phyloP scores from a whole-genome alignment of 257 asterid genomes.

The Nyctanthes arbortristis region DNA sequence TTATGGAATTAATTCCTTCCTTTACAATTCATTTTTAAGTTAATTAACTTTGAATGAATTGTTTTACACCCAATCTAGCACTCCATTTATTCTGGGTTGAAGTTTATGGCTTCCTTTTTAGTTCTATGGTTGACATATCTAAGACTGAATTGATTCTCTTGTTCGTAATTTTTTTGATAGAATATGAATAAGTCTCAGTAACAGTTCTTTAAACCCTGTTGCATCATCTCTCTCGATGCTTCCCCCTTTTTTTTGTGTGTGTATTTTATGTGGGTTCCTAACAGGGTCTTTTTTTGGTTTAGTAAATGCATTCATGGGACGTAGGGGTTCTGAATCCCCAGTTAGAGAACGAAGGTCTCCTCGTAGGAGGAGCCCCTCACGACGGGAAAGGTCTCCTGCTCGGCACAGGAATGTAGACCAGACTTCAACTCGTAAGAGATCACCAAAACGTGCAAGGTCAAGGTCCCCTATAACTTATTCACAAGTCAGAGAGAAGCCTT shows the following conservation, averaged over 20 bases:
- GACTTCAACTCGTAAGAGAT: slow-evolving; percentile 33
- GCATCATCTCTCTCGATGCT: background rate
- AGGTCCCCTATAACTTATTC: slow-evolving; percentile 39
- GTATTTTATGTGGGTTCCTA: slow-evolving; percentile 7
- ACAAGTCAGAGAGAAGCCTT: slow-evolving; percentile 43
- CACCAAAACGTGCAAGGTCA: slow-evolving; percentile 41
- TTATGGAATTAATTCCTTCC: background rate
- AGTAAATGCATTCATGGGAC: slow-evolving; percentile 51
- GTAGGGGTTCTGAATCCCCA: slow-evolving; percentile 57
- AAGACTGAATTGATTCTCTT: background rate
- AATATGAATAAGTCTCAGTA: background rate
- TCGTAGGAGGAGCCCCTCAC: slow-evolving; percentile 50
- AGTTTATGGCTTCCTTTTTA: background rate
- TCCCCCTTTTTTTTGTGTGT: background rate
- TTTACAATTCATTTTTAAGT: background rate
- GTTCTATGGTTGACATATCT: background rate
- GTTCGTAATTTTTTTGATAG: background rate
- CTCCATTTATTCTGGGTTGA: background rate
- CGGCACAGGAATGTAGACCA: slow-evolving; percentile 43
- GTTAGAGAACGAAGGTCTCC: slow-evolving; percentile 57
- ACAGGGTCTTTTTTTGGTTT: background rate
- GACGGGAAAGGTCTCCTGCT: slow-evolving; percentile 65
- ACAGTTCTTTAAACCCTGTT: background rate
- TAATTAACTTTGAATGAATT: background rate
- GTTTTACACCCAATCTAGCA: background rate